Base-by-base conservation (phyloP, 805 yeast species). In the Lachancea mirantina region DNA sequence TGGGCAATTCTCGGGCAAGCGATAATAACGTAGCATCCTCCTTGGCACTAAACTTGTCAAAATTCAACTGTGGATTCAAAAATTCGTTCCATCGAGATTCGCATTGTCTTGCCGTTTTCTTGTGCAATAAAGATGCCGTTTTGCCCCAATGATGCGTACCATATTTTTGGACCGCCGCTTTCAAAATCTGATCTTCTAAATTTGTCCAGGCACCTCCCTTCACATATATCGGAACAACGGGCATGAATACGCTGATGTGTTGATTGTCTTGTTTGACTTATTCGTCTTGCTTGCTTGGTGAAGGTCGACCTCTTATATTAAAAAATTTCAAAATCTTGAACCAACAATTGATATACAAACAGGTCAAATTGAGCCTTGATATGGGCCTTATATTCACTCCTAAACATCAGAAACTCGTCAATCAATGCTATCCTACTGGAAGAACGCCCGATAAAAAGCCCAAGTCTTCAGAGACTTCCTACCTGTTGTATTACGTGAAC, bases 121-220 rank as follows among this genome's bases (percentile, higher is more conserved):
- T 76, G 5, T 84, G 78, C 21, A 89, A 61, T 27, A 89, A 65
- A 1, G 96, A 85, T 1, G 95, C 82, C 4, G 89, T 89, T 31
- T 96, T 72, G 9, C 92, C 71, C 98, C 98, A 89, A 49, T 92
- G 96, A 46, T 84, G 87, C 13, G 87, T 64, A 0, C 98, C 98
- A 56, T 89, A 89, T 52, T 89, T 92, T 23, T 92, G 72, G 2
- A 92, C 83, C 1, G 96, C 96, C 0, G 96, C 95, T 42, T 79
- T 78, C 26, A 89, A 64, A 26, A 92, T 80, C 56, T 85, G 89
- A 57, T 92, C 98, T 45, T 75, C 81, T 8, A 70, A 57, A 49
- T 84, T 79, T 5, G 94, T 77, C 97, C 97, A 88, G 4, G 74
- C 78, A 28, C 94, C 96, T 18, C 94, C 95, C 52, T 79, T 83